A percentile compares a stretch with the other conserved stretches of the same genome.
phyloP scores from a whole-genome alignment of 73 alveolate genomes.

The Breviolum minutum region DNA sequence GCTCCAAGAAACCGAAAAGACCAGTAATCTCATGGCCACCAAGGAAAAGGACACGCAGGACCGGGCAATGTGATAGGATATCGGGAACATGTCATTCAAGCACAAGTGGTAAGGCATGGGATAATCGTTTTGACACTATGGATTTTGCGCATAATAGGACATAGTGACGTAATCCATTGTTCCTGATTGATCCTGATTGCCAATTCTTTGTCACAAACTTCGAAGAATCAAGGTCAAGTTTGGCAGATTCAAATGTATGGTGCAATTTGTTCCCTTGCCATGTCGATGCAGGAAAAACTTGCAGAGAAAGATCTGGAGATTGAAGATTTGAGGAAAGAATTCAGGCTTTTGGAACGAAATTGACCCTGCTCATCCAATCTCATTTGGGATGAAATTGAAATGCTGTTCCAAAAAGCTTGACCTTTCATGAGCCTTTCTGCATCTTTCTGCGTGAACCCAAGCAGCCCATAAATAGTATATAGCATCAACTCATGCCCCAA shows the following conservation, averaged over 20 bases:
- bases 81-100: too few relatives aligned
- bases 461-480: neutral
- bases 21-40: neutral
- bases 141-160: too few relatives aligned
- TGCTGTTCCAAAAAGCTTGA: too few relatives aligned
- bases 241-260: neutral
- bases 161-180: too few relatives aligned
- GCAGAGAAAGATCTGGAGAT: neutral
- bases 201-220: too few relatives aligned
- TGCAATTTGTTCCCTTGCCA: neutral
- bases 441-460: neutral
- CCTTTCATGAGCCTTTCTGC: neutral
- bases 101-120: too few relatives aligned
- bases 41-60: neutral
- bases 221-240: too few relatives aligned
- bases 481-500: too few relatives aligned
- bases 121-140: too few relatives aligned
- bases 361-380: too few relatives aligned
- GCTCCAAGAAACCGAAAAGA: neutral
- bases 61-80: neutral
- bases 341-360: neutral
- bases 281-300: neutral
- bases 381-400: too few relatives aligned
- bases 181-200: too few relatives aligned
- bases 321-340: neutral